phyloP scores from a whole-genome alignment of 2,329 filamentous ascomycete species.

The Xylariaceae sp. region DNA sequence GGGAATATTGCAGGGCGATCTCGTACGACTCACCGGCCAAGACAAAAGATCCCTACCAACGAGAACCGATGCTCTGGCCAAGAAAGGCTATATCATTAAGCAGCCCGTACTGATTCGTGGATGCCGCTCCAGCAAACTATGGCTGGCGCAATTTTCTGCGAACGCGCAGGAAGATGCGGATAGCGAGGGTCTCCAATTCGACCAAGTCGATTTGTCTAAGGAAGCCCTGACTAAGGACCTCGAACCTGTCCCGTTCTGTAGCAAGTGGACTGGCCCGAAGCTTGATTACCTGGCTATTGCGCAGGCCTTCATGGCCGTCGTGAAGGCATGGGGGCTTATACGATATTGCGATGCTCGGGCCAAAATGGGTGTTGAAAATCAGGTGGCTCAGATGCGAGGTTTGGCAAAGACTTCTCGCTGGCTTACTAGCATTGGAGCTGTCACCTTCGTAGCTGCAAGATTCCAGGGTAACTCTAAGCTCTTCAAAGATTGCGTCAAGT shows the following conservation, averaged over 20 bases:
- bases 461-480: conserved; percentile 44
- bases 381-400: conserved; percentile 56
- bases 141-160: conserved; percentile 50
- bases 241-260: conserved; percentile 51
- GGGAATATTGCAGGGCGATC: conserved; percentile 58
- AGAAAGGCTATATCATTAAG: conserved; percentile 60
- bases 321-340: conserved; percentile 55
- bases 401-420: conserved; percentile 55
- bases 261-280: conserved; percentile 53
- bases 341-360: conserved; percentile 53
- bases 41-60: conserved; percentile 62
- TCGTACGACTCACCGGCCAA: conserved; percentile 53
- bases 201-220: conserved; percentile 35
- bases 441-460: conserved; percentile 54
- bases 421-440: conserved; percentile 50
- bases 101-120: conserved; percentile 54
- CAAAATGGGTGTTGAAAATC: conserved; percentile 53
- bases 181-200: conserved; percentile 27
- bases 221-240: conserved; percentile 40
- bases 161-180: conserved; percentile 36
- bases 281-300: conserved; percentile 56
- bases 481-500: conserved; percentile 60
- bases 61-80: conserved; percentile 53
- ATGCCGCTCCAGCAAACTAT: conserved; percentile 60
- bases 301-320: conserved; percentile 52